Conservation (phyloP, 2,329 filamentous ascomycete genomes). For the Blastomyces silverae region DNA sequence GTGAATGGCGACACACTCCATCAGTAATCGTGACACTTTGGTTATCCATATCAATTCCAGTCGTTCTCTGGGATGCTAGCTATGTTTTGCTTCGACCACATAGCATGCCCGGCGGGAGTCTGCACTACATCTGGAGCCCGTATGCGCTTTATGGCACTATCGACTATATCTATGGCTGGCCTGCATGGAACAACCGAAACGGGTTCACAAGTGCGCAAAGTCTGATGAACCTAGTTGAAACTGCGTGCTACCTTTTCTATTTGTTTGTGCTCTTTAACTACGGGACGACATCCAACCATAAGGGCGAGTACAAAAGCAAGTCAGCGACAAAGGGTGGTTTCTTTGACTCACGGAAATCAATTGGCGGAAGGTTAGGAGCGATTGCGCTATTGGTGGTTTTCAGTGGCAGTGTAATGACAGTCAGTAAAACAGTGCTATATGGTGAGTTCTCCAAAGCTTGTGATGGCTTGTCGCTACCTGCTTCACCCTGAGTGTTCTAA, state of each 20-base stretch:
- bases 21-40: slow-evolving; percentile 58
- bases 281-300: slow-evolving; percentile 27
- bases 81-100: slow-evolving; percentile 76
- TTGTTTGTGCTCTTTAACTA: slow-evolving; percentile 48
- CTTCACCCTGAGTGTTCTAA: not conserved
- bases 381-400: slow-evolving; percentile 55
- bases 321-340: slow-evolving; percentile 13
- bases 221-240: slow-evolving; percentile 62
- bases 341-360: slow-evolving; percentile 37
- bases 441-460: slow-evolving; percentile 42
- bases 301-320: slow-evolving; percentile 22
- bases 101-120: slow-evolving; percentile 68
- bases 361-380: slow-evolving; percentile 49
- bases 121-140: slow-evolving; percentile 65
- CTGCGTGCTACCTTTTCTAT: slow-evolving; percentile 57
- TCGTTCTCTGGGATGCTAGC: slow-evolving; percentile 72
- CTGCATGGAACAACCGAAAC: slow-evolving; percentile 58
- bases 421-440: slow-evolving; percentile 62
- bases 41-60: slow-evolving; percentile 66
- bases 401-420: slow-evolving; percentile 54
- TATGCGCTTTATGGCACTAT: slow-evolving; percentile 75
- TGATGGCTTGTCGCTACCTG: not conserved
- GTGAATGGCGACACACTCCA: slow-evolving; percentile 53
- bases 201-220: slow-evolving; percentile 76
- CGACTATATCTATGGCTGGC: slow-evolving; percentile 75